Evolutionary conservation across 2,329 filamentous ascomycete genomes (phyloP), one percentile per base, ranked within the genome.

Genomic region (Pochonia chlamydosporia): DNA sequence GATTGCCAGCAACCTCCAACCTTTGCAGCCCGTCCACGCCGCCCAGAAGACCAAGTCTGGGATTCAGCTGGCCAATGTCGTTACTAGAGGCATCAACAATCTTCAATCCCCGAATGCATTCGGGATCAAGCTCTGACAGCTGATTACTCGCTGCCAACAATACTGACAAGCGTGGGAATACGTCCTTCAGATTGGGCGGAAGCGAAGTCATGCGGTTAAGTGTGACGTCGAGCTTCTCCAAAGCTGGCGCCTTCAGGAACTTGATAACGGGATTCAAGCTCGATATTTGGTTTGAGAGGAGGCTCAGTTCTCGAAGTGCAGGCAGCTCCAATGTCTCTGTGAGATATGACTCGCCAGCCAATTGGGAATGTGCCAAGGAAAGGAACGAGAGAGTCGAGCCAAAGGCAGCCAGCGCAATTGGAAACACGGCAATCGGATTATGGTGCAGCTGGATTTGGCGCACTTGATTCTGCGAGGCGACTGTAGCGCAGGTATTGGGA

Each of bases 51-150:
- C 92, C 92, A 10, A 97, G 75, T 7, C 84, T 81, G 0, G 91
- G 86, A 50, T 93, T 88, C 13, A 97, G 70, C 40, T 81, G 79
- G n/a, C 79, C 79, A 52, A 97, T 89, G 43, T 92, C 85, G 60
- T 97, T 97, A 64, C 89, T 91, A 54, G 81, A 82, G 8, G 89
- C 81, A 62, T 95, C 89, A 3, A 95, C 79, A 5, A 86, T 78
- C 53, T 81, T 81, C 48, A 96, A 63, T 0, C 92, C 91, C 43
- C 76, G 75, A 31, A 96, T 81, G 9, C 82, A 74, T 9, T 89
- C 84, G 0, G 88, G 84, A 1, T 85, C 79, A 14, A 95, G 74
- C 13, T 85, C 83, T 5, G 77, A 73, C 43, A 96, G 77, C 53
- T 84, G 82, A 62, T 97, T 97, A 65, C 95, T 89, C 3, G 83